A percentile compares a stretch with the other conserved stretches of the same genome.
Conservation (phyloP, 2,329 filamentous ascomycete genomes). For the Xylaria digitata region DNA sequence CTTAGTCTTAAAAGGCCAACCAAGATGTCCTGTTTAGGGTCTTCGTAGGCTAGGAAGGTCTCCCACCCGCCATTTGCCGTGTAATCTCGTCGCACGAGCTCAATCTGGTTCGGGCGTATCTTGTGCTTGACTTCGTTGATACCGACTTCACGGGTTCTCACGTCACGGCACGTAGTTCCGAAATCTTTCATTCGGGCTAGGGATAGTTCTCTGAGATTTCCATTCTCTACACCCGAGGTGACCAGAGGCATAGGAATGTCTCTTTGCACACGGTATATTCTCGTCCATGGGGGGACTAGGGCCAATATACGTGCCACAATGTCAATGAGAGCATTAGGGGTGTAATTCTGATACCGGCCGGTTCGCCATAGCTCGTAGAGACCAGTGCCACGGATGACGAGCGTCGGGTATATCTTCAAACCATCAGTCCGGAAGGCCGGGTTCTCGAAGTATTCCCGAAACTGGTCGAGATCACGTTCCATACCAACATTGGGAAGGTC, state of each 20-base stretch:
- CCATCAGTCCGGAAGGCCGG: conserved; percentile 96
- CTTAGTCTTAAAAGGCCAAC: conserved; percentile 89
- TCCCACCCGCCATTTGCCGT: conserved; percentile 97
- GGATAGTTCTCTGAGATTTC: conserved; percentile 92
- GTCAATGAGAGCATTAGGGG: conserved; percentile 94
- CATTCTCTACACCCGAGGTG: conserved; percentile 98
- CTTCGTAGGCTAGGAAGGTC: conserved; percentile 97
- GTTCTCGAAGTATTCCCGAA: conserved; percentile 97
- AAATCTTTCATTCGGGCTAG: conserved; percentile 99
- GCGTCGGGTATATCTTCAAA: conserved; percentile 96
- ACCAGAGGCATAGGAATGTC: conserved; percentile 99
- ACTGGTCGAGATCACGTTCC: conserved; percentile 97
- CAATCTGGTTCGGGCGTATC: conserved; percentile 94
- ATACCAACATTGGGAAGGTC: conserved; percentile 98
- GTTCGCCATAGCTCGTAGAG: conserved; percentile 98
- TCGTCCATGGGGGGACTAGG: conserved; percentile 94
- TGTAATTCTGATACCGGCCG: conserved; percentile 98
- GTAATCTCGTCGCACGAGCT: conserved; percentile 94
- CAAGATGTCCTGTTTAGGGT: conserved; percentile 97
- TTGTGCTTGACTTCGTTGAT: conserved; percentile 99
- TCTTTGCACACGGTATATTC: conserved; percentile 97
- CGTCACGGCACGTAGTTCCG: conserved; percentile 94
- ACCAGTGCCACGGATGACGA: conserved; percentile 96
- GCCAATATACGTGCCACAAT: conserved; percentile 96
- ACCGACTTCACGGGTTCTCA: conserved; percentile 94